Evolutionary conservation across 371 early-diverging fungal genomes (phyloP), one percentile per base, ranked within the genome.

Genomic region (Syncephalastrum racemosum): DNA sequence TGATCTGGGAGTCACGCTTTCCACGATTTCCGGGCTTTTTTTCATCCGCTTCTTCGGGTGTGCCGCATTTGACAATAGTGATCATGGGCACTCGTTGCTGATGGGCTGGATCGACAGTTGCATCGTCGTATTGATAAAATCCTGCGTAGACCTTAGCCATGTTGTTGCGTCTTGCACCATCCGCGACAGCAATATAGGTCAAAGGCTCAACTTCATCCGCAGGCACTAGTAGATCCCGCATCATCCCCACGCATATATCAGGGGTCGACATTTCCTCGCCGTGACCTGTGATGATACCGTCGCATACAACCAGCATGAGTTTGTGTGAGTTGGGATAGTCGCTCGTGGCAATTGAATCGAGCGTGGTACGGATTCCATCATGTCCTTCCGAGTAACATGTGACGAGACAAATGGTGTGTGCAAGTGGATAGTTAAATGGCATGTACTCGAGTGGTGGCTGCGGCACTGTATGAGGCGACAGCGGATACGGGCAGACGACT

Each of bases 1-100:
- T 86, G 53, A 99, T 89, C 77, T 99, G 99, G 39, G 95, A 95
- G 67, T 99, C 99, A 55, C 99, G 89, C 74, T 99, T 99, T 58
- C 99, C 99, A 58, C 99, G 85, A 68, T 99, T 98, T 14, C 96
- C 95, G 4, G 94, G 89, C 60, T 92, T 91, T n/a, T 85, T 66
- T n/a, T 59, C 69, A 16, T 64, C 63, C 10, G 66, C 73, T 61
- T 96, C 95, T 24, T 82, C 82, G 5, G 85, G 85, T 0, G 91
- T 86, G 36, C 99, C 99, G 59, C 92, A 93, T 76, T 99, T 98
- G 54, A 88, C 89, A 50, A 99, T 88, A 4, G 93, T 84, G 54
- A 97, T 79, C 66, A 90, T 90, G 4, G 97, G 94, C n/a, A 92
- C 89, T 22, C 70, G 71, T 41, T 82, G 71, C 36, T 73, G 76